These are phyloP conservation scores for Teratosphaeria zuluensis DNA, from an alignment of 2,329 filamentous ascomycete genomes.

Conservation along the genomic window DNA sequence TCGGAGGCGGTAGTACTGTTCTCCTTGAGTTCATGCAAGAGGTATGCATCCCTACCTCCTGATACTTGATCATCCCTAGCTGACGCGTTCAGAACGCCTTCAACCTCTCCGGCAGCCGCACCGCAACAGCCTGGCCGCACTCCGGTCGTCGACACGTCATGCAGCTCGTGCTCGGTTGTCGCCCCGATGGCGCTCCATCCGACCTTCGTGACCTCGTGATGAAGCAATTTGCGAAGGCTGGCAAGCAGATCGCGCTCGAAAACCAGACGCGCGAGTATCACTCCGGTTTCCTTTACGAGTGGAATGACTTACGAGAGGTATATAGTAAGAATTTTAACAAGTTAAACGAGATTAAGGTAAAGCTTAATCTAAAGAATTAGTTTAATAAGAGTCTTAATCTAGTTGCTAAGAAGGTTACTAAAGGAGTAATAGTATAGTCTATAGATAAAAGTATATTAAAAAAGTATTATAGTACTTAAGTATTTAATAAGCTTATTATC, in stretches of 20 bases:
- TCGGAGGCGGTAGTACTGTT: conserved; percentile 15
- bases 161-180: conserved; percentile 16
- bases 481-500: too few relatives aligned
- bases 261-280: conserved; percentile 17
- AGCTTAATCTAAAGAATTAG: conserved; percentile 12
- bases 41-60: conserved; percentile 1
- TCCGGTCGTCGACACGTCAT: conserved; percentile 15
- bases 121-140: conserved; percentile 20
- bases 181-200: conserved; percentile 6
- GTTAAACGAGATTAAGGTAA: conserved; percentile 13
- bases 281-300: conserved; percentile 16
- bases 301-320: conserved; percentile 13
- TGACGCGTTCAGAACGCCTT: conserved; percentile 8
- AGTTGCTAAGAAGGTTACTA: conserved; percentile 4
- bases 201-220: conserved; percentile 11
- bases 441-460: too few relatives aligned
- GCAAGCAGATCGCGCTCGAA: conserved; percentile 9
- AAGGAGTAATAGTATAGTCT: conserved; percentile 3
- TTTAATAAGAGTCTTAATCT: conserved; percentile 16
- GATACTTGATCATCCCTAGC: too few relatives aligned
- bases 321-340: conserved; percentile 16
- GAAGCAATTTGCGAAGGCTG: conserved; percentile 9
- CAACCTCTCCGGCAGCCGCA: conserved; percentile 9
- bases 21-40: conserved; percentile 23
- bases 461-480: too few relatives aligned